Evolutionary conservation across 768 basidiomycete genomes (phyloP), one percentile per base, ranked within the genome.

Genomic region (Erythrobasidium yunnanense): DNA sequence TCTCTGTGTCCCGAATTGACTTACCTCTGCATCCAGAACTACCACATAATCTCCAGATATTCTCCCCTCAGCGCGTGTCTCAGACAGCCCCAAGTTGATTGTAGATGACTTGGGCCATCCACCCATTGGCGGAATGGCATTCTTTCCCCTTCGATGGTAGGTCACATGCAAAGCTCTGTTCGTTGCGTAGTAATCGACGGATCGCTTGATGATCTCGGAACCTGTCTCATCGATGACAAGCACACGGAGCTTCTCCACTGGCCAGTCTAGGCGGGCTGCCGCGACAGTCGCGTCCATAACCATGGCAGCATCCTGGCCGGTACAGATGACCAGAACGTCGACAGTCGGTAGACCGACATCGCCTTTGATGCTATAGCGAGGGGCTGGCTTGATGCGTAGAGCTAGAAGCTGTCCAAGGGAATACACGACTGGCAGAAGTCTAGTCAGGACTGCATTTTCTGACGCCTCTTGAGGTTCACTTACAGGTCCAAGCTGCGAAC

Each of bases 21-120:
- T 45, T 50, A 73, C 72, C 35, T 73, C 72, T n/a, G 71, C 72
- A 32, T 73, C 72, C 17, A 73, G 70, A 11, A 73, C 69, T 2
- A 69, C 71, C 23, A 70, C 66, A 60, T 66, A 73, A 46, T 73
- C 70, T 0, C 69, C 70, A 0, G 72, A 67, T 13, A 68, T 23
- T 3, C 67, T 1, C 57, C 72, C 65, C 68, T 73, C 52, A 67
- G 57, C 55, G 15, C 65, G 42, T 11, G 72, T 71, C 54, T 73
- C 72, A 27, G 52, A 47, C 60, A 71, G 60, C n/a, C 72, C 72
- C 53, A 71, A 71, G 62, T 73, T 73, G 71, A 73, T 70, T 47
- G 65, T 51, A 18, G 70, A 57, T 20, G 72, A 68, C 65, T 70
- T 70, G 47, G 47, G 60, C 20, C 47, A 33, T 4, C 7, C 47